These are phyloP conservation scores for Colletotrichum viniferum DNA, from an alignment of 2,329 filamentous ascomycete species.

Conservation along the genomic window DNA sequence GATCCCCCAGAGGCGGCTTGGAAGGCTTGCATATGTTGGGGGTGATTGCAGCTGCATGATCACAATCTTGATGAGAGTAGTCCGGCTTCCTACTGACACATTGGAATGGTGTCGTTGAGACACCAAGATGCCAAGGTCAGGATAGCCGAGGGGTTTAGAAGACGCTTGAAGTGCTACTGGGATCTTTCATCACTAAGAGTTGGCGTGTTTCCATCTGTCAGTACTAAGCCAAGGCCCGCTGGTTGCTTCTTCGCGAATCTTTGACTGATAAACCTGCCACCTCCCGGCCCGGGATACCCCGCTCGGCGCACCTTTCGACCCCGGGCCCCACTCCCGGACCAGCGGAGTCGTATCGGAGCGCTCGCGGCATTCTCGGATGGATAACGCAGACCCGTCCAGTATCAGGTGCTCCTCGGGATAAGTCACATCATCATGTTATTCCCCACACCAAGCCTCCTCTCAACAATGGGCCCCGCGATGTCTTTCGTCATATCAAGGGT, in stretches of 20 bases:
- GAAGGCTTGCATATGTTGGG: not conserved
- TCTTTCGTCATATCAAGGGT: not conserved
- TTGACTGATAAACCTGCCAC: not conserved
- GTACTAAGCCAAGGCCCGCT: fast-evolving
- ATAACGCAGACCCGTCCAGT: not conserved
- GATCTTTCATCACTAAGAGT: too few relatives aligned
- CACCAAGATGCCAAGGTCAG: not conserved
- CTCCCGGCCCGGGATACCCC: not conserved
- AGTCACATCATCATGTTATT: not conserved
- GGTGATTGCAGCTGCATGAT: not conserved
- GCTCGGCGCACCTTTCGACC: not conserved
- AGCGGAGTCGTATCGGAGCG: not conserved
- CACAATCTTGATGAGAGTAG: not conserved
- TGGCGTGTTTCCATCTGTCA: not conserved
- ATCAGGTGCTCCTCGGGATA: not conserved
- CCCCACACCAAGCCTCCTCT: not conserved
- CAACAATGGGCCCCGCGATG: not conserved
- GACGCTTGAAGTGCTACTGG: too few relatives aligned
- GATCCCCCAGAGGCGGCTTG: not conserved
- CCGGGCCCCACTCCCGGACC: not conserved
- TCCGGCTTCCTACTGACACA: not conserved
- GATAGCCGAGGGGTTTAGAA: not conserved
- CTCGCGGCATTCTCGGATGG: not conserved
- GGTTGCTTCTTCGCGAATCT: not conserved
- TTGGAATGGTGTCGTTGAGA: not conserved